Conservation (phyloP, 257 asterid genomes). For the Pogostemon cablin region DNA sequence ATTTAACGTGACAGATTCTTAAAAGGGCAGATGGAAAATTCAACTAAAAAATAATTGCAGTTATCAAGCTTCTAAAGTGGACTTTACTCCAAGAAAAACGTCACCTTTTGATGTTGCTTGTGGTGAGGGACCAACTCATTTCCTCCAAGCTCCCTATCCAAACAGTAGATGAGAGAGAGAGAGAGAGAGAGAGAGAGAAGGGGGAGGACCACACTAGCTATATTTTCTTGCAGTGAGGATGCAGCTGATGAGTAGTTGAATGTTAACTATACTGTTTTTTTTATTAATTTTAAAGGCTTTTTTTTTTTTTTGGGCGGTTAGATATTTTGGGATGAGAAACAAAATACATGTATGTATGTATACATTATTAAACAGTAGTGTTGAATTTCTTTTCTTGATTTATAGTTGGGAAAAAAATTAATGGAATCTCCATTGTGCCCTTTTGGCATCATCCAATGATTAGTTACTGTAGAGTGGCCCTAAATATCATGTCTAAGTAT, state of each 20-base stretch:
- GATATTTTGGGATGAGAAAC: constrained; percentile 27
- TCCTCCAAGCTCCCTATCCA: constrained; percentile 8
- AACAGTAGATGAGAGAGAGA: neutral
- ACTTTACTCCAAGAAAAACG: constrained; percentile 20
- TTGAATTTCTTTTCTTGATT: constrained; percentile 24
- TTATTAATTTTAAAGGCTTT: constrained; percentile 21
- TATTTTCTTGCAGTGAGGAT: neutral
- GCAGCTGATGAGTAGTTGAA: constrained; percentile 18
- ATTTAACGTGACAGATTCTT: neutral
- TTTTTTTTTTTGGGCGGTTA: constrained; percentile 23
- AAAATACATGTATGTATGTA: too few species aligned
- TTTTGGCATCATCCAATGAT: constrained; percentile 34
- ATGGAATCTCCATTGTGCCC: constrained; percentile 25
- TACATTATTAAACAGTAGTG: constrained; percentile 8
- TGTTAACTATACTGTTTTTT: constrained; percentile 14
- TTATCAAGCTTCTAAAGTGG: constrained; percentile 31
- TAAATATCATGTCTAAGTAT: neutral
- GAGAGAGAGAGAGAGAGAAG: constrained; percentile 6
- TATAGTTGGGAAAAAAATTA: neutral
- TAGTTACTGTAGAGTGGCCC: neutral
- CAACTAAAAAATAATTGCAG: constrained; percentile 25
- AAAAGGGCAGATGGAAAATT: constrained; percentile 15
- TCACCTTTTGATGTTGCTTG: constrained; percentile 32
- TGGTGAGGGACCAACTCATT: constrained; percentile 39
- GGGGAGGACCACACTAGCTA: constrained; percentile 33